phyloP scores from a whole-genome alignment of 2,329 filamentous ascomycete species.

The Pyrenophora tritici-repentis region DNA sequence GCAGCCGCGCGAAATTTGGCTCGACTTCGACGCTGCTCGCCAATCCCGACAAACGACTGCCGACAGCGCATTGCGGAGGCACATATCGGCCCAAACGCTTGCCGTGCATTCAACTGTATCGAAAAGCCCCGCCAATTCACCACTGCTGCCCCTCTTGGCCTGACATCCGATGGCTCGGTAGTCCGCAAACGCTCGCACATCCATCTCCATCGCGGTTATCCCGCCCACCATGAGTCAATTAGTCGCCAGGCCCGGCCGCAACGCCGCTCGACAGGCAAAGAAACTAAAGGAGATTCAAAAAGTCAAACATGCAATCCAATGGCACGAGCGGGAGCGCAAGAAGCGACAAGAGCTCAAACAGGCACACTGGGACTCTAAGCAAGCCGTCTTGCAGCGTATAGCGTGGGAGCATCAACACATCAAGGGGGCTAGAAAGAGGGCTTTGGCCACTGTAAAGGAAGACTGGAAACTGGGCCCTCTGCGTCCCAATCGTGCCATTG shows the following conservation, averaged over 20 bases:
- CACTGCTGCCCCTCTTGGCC: conserved; percentile 1
- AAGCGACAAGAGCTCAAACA: conserved; percentile 29
- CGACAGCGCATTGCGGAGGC: conserved; percentile 2
- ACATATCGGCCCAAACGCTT: neutral
- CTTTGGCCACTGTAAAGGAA: conserved; percentile 66
- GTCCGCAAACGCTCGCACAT: conserved; percentile 23
- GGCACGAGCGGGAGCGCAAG: conserved; percentile 35
- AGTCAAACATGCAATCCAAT: conserved; percentile 47
- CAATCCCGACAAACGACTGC: conserved; percentile 3
- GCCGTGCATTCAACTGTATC: neutral
- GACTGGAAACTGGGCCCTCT: conserved; percentile 80
- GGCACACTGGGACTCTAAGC: conserved; percentile 39
- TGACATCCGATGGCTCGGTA: conserved; percentile 34
- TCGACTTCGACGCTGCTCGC: conserved; percentile 9
- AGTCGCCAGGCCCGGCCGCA: conserved; percentile 28
- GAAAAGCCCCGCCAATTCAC: neutral
- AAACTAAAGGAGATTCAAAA: conserved; percentile 48
- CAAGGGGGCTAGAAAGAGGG: conserved; percentile 48
- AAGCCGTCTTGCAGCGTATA: conserved; percentile 26
- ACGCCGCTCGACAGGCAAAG: conserved; percentile 35
- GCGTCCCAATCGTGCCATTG: conserved; percentile 75
- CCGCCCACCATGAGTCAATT: conserved; percentile 49
- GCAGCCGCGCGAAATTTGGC: conserved; percentile 21
- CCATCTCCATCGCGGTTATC: conserved; percentile 55
- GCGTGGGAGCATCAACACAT: conserved; percentile 33